phyloP scores from a whole-genome alignment of 768 basidiomycete genomes.

The Coprinopsis strossmayeri region DNA sequence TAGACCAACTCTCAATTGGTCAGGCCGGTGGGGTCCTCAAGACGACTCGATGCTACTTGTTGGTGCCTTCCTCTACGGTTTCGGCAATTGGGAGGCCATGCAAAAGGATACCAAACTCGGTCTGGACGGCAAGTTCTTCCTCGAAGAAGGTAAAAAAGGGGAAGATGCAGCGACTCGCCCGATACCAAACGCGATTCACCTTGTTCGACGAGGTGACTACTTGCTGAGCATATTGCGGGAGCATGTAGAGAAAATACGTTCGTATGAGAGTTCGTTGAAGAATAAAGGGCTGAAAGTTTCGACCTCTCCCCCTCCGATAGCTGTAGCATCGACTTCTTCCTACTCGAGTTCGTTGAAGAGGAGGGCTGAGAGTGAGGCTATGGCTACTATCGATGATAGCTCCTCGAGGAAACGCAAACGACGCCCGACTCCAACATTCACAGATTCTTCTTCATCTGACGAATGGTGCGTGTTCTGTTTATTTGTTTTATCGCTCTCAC shows the following conservation, averaged over 20 bases:
- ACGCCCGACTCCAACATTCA: constrained; percentile 93
- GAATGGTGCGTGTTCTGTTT: constrained; percentile 60
- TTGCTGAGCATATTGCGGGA: constrained; percentile 78
- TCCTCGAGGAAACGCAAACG: constrained; percentile 76
- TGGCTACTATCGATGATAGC: constrained; percentile 71
- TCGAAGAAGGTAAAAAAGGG: constrained; percentile 95
- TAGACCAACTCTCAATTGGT: constrained; percentile 93
- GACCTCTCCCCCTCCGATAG: constrained; percentile 68
- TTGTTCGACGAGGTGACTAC: constrained; percentile 95
- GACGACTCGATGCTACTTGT: constrained; percentile 95
- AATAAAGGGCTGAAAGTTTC: constrained; percentile 68
- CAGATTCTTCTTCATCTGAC: constrained; percentile 88
- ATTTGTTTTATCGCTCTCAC: neutral
- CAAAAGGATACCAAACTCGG: constrained; percentile 80
- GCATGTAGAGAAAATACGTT: constrained; percentile 86
- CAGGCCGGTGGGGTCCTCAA: constrained; percentile 86
- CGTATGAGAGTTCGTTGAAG: constrained; percentile 76
- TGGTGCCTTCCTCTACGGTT: constrained; percentile 89
- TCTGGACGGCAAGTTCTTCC: constrained; percentile 91
- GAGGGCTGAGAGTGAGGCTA: constrained; percentile 81
- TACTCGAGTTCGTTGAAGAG: constrained; percentile 58
- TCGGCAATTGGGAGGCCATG: constrained; percentile 97
- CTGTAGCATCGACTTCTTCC: constrained; percentile 62
- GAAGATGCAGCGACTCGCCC: constrained; percentile 79
- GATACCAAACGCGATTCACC: constrained; percentile 96